Conservation (phyloP, 331 rosid species). For the Erythrophleum ivorense region DNA sequence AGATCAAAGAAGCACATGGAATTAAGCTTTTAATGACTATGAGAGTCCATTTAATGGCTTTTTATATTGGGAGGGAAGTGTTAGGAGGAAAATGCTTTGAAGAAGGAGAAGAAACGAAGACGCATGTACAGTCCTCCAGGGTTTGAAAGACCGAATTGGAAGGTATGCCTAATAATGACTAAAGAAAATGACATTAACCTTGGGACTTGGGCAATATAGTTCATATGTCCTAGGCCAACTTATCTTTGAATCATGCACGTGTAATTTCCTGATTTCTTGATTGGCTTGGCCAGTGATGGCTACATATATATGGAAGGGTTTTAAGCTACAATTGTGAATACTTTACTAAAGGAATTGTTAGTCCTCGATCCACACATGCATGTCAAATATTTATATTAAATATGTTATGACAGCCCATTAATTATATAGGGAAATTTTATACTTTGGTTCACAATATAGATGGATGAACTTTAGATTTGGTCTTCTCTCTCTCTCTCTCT, state of each 20-base stretch:
- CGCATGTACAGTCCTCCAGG: background rate
- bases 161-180: constrained; percentile 17
- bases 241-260: background rate
- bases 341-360: no score
- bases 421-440: no score
- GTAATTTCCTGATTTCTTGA: constrained; percentile 9
- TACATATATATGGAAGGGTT: background rate
- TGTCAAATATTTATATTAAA: no score
- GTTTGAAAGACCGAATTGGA: background rate
- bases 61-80: background rate
- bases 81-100: constrained; percentile 8
- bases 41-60: constrained; percentile 20
- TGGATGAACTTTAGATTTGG: no score
- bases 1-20: background rate
- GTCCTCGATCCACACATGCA: no score
- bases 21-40: background rate
- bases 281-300: constrained; percentile 26
- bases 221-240: background rate
- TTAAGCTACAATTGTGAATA: background rate
- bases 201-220: background rate
- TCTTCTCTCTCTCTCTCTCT: no score
- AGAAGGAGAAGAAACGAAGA: background rate
- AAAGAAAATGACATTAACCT: constrained; percentile 8
- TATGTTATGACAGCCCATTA: no score
- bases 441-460: no score